phyloP scores from a whole-genome alignment of 768 basidiomycete species.

The Sarcomyxa edulis region DNA sequence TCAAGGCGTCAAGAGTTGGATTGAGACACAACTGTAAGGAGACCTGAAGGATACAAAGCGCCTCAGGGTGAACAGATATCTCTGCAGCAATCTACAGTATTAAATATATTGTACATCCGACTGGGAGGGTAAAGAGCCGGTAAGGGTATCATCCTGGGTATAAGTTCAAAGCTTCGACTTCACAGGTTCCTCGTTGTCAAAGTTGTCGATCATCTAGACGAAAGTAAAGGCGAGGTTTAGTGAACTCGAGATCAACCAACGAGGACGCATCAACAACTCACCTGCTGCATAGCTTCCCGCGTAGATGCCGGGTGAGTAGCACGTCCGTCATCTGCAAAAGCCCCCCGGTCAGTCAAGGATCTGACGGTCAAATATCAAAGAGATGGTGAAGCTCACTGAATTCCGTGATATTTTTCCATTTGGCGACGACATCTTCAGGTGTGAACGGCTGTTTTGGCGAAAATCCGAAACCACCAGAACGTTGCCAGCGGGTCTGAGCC shows the following conservation, averaged over 20 bases:
- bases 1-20: too few relatives aligned
- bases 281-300: conserved; percentile 74
- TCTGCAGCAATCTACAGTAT: too few relatives aligned
- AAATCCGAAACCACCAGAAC: conserved; percentile 84
- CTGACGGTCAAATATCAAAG: conserved; percentile 1
- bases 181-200: conserved; percentile 39
- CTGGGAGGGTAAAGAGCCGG: too few relatives aligned
- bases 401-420: conserved; percentile 81
- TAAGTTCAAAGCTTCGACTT: conserved; percentile 49
- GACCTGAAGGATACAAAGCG: too few relatives aligned
- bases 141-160: not conserved
- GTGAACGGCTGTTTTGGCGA: conserved; percentile 68
- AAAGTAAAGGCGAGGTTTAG: too few relatives aligned
- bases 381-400: conserved; percentile 54
- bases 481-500: conserved; percentile 90
- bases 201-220: conserved; percentile 41
- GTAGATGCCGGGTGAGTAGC: conserved; percentile 76
- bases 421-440: conserved; percentile 73
- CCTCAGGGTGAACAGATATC: too few relatives aligned
- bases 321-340: conserved; percentile 63
- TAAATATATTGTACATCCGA: too few relatives aligned
- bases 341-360: too few relatives aligned
- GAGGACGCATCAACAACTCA: conserved; percentile 26
- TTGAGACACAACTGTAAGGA: too few relatives aligned
- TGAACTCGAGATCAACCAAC: too few relatives aligned